Percentiles rank a stretch among this genome's conserved stretches.
Evolutionary conservation across 139 green algal genomes (phyloP).

Genomic region (Tetradesmus obliquus): DNA sequence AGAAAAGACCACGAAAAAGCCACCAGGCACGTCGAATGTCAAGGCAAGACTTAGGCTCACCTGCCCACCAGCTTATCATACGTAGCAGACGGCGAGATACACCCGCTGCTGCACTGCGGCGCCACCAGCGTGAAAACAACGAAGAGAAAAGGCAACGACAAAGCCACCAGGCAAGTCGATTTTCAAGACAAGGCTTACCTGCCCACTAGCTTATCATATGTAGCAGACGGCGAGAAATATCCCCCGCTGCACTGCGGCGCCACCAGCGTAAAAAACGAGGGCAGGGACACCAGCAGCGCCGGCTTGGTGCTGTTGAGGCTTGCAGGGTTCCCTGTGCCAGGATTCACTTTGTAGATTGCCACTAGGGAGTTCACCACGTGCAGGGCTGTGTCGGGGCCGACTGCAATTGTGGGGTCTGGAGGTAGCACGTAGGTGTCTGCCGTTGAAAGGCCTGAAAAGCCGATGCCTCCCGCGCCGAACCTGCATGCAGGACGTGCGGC

Average conservation of each 20-base stretch:
- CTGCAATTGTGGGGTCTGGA: constrained; percentile 5
- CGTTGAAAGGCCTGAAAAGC: too few species aligned
- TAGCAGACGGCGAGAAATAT: constrained; percentile 22
- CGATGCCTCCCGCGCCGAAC: too few species aligned
- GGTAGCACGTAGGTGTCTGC: constrained; percentile 17
- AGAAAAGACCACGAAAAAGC: too few species aligned
- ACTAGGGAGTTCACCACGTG: constrained; percentile 34
- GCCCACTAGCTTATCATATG: constrained; percentile 25
- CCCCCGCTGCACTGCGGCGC: constrained; percentile 18
- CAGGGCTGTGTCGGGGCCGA: background rate
- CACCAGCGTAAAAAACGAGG: constrained; percentile 22
- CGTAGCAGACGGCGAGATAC: constrained; percentile 14
- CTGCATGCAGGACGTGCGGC: too few species aligned
- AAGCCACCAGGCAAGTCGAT: too few species aligned
- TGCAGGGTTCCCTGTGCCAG: background rate
- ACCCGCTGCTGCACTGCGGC: constrained; percentile 12
- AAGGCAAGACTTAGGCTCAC: too few species aligned
- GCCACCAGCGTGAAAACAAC: background rate
- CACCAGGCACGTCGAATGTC: too few species aligned
- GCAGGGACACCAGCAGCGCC: background rate
- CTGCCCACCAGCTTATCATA: constrained; percentile 23
- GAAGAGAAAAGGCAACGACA: too few species aligned
- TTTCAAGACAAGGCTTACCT: background rate
- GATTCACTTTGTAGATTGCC: background rate
- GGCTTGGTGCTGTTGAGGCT: background rate